phyloP scores from a whole-genome alignment of 768 basidiomycete genomes.

The Gyrodon lividus region DNA sequence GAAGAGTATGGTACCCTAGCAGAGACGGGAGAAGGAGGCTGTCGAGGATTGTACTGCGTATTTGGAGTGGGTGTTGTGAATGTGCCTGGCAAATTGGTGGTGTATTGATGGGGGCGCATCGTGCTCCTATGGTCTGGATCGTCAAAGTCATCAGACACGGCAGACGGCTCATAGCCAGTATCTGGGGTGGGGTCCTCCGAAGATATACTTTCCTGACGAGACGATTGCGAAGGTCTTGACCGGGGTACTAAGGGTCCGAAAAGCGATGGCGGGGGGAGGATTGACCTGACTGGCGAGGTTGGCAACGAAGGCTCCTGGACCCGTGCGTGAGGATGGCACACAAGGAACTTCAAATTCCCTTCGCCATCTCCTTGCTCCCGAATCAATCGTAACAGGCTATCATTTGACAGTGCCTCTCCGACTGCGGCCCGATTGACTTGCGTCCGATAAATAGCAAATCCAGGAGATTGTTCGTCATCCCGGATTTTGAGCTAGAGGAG shows the following conservation, averaged over 20 bases:
- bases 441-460: constrained; percentile 81
- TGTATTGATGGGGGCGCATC: constrained; percentile 39
- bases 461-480: constrained; percentile 73
- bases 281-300: constrained; percentile 42
- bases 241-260: constrained; percentile 51
- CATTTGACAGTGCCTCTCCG: constrained; percentile 69
- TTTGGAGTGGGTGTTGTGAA: constrained; percentile 39
- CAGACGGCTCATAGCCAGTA: constrained; percentile 67
- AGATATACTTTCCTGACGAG: constrained; percentile 69
- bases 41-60: constrained; percentile 38
- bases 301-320: constrained; percentile 53
- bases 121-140: constrained; percentile 51
- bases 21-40: constrained; percentile 38
- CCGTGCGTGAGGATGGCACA: constrained; percentile 61
- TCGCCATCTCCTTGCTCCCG: constrained; percentile 68
- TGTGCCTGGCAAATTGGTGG: constrained; percentile 26
- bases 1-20: constrained; percentile 24
- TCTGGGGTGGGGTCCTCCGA: constrained; percentile 54
- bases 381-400: constrained; percentile 71
- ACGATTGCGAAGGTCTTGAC: constrained; percentile 45
- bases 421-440: constrained; percentile 79
- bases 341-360: constrained; percentile 82
- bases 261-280: constrained; percentile 50
- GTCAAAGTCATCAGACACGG: constrained; percentile 55
- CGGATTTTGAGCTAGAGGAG: constrained; percentile 64